These are phyloP conservation scores for Tulasnella sp. DNA, from an alignment of 768 basidiomycete species.

Conservation along the genomic window DNA sequence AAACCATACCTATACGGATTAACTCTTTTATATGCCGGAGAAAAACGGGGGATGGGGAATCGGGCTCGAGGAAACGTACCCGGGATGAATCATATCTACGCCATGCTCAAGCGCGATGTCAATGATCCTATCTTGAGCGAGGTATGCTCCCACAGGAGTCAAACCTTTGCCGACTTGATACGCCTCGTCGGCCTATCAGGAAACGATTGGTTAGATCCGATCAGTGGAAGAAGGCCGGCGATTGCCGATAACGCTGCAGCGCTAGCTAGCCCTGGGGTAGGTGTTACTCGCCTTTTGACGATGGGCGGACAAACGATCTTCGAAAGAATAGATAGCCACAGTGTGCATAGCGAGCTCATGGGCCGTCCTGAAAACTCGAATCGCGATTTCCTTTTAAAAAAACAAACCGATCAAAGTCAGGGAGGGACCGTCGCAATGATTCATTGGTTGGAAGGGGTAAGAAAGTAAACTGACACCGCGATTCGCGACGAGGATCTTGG, in stretches of 20 bases:
- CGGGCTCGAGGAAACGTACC: constrained; percentile 38
- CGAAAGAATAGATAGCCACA: constrained; percentile 95
- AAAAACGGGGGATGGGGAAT: not conserved
- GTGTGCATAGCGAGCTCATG: constrained; percentile 99
- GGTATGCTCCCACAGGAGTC: constrained; percentile 93
- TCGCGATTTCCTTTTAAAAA: constrained; percentile 79
- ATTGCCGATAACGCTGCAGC: too few relatives aligned
- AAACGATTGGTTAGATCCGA: not conserved
- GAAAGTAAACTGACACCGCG: constrained; percentile 56
- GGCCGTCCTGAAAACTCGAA: constrained; percentile 95
- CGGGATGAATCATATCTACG: constrained; percentile 99
- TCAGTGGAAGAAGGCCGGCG: not conserved
- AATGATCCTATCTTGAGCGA: constrained; percentile 97
- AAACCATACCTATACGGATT: constrained; percentile 70
- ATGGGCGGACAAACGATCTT: constrained; percentile 94
- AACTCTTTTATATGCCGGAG: too few relatives aligned
- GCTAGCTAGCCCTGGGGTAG: constrained; percentile 15
- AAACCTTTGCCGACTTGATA: constrained; percentile 96
- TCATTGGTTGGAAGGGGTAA: constrained; percentile 8
- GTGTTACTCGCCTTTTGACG: constrained; percentile 72
- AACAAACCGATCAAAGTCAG: constrained; percentile 15
- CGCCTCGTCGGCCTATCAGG: constrained; percentile 80
- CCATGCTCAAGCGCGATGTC: constrained; percentile 93
- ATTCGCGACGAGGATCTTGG: constrained; percentile 88
- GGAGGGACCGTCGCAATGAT: constrained; percentile 1